Base-by-base conservation (phyloP, 306 rosid genomes). In the Quercus wislizeni region DNA sequence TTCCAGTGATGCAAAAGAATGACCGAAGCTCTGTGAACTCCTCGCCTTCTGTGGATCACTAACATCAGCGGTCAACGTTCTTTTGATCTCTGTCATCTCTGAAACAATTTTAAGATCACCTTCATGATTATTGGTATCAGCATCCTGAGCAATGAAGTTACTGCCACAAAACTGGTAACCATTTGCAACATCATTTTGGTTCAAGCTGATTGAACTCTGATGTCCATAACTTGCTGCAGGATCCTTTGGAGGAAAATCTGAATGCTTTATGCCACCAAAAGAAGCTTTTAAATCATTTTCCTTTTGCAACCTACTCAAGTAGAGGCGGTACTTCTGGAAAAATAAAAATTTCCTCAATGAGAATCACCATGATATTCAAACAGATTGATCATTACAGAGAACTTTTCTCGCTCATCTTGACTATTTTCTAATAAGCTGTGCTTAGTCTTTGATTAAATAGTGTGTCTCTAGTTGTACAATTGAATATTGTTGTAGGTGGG, bases 301-400 rank as follows among this genome's bases (percentile, higher is more conserved):
- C 75, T 91, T 96, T 78, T 89, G 98, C 77, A 96, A 82, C 86
- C 99, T 83, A 77, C 94, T 85, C 94, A 93, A 80, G 87, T 96
- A 96, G 76, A 96, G 98, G 80, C 98, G 94, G 76, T 93, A 96
- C 82, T 96, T 96, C 99, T 96, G 96, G 83, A 81, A 2, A 78
- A n/a, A 69, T 19, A 49, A 58, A 74, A 77, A 11, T 0, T 10
- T 79, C 76, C 59, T 85, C 79, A 61, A 62, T 63, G 71, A 83
- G 85, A 74, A 76, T 57, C 57, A 49, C 35, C 52, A 72, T 23
- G 21, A 71, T 41, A 78, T 30, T 76, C 74, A 79, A 73, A 67
- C 74, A 65, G 63, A 83, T 10, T 70, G 74, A 76, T 20, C 77
- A 27, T 63, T 38, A 63, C 30, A 71, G 6, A 56, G 58, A 25